Evolutionary conservation across 441 rosid genomes (phyloP), one percentile per base, ranked within the genome.

Genomic region (Melastoma candidum): DNA sequence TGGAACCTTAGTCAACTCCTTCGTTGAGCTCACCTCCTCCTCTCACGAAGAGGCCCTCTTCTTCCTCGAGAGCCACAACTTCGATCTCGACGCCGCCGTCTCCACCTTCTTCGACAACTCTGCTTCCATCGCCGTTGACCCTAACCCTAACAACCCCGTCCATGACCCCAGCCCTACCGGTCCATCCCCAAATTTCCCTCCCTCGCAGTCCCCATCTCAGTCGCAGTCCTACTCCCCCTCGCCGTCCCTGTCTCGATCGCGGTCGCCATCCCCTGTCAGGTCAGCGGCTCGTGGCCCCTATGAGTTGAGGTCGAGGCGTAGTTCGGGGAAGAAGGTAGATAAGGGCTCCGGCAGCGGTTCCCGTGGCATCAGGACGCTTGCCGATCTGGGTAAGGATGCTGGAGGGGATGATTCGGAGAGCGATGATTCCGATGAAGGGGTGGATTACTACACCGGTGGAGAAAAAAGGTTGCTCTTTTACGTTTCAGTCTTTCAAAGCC

Each of bases 31-130:
- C 36, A 53, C 44, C 60, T 65, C 32, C 25, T 0, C 3, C 11
- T 47, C 25, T 27, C n/a, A 0, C 22, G 9, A 49, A 58, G 48
- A 12, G 39, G 43, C 61, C 36, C 36, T 29, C 3, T 63, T 90
- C 74, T 88, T 74, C 80, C 75, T 88, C 11, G 97, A 90, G 68
- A 74, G 82, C 53, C 95, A 90, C 66, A 82, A 72, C 45, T 90
- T 90, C 89, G 77, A 86, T 76, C 82, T 90, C 13, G 97, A 84
- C 73, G 65, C 92, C 44, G 95, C 97, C 65, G 84, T 84, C 59
- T 82, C 95, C 4, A 79, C 95, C 36, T 90, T 90, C 79, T 69
- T 90, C 29, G 97, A 90, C 72, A 74, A 59, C 77, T 68, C 60
- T 50, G 32, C 68, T 27, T 47, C 44, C 63, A 49, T 61, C 10